Base-by-base conservation (phyloP, 2,329 filamentous ascomycete genomes). In the Conoideocrella luteorostrata region DNA sequence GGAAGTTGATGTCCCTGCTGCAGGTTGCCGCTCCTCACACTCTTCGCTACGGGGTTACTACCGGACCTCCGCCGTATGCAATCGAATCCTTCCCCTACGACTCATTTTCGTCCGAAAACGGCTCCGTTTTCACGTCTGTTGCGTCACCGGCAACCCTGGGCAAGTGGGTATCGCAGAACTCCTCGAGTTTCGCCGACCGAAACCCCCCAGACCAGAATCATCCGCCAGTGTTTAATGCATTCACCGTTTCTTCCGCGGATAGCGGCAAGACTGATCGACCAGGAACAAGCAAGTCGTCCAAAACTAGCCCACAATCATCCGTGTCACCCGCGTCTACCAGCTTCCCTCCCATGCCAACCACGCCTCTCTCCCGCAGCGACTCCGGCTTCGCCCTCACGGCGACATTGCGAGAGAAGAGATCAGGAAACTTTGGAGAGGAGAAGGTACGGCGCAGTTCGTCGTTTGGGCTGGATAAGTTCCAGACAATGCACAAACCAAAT, bases 61-160 rank as follows among this genome's bases (percentile, higher is more conserved):
- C 82, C n/a, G 93, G 91, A 0, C 89, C 93, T 17, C 93, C 93
- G 26, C 84, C 88, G 4, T 97, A 97, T 63, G 90, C 89, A 4
- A 80, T 95, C 44, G 93, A 98, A 64, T 86, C 90, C 0, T 98
- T 87, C 59, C 93, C 93, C 0, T 87, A 86, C 58, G 88, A 97
- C 61, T 78, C 86, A 3, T 96, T 95, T 60, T 86, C 88, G 17
- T 89, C 86, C 0, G 93, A 98, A 63, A 90, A 88, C 51, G 76
- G 84, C 24, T 76, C 84, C 1, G 73, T 95, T 3, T 96, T 95
- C 64, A 84, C 81, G 32, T 75, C 86, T 17, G 79, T 75, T 51
- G 76, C 90, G 1, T 69, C 78, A 5, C 74, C 80, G 7, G 86
- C 85, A 41, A 85, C 83, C 0, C 72, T 98, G 40, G 82, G 87